Conservation (phyloP, 2,329 filamentous ascomycete species). For the Pseudogymnoascus sp. region DNA sequence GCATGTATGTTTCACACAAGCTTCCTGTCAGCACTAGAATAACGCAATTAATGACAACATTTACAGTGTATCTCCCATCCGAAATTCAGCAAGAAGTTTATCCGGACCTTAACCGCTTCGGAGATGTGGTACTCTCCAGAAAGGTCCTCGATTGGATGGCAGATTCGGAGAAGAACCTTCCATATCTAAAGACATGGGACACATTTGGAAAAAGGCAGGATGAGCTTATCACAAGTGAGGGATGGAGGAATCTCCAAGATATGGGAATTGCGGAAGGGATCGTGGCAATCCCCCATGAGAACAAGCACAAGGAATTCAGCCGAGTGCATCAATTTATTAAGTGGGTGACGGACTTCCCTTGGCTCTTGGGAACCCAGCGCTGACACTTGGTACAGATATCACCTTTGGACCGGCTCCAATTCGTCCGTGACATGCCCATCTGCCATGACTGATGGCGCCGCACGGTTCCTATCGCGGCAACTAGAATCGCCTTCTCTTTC, state of each 20-base stretch:
- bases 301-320: conserved; percentile 39
- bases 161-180: conserved; percentile 55
- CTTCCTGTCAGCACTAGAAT: conserved; percentile 11
- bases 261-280: conserved; percentile 49
- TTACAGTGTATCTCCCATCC: conserved; percentile 25
- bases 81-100: conserved; percentile 17
- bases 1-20: conserved; percentile 33
- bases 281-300: conserved; percentile 17
- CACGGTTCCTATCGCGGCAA: conserved; percentile 40
- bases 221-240: conserved; percentile 54
- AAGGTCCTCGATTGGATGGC: conserved; percentile 49
- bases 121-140: conserved; percentile 44
- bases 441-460: conserved; percentile 59
- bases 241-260: conserved; percentile 55
- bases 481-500: conserved; percentile 27
- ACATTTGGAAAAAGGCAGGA: conserved; percentile 53
- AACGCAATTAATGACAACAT: conserved; percentile 15
- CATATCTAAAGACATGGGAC: conserved; percentile 39
- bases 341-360: conserved; percentile 19
- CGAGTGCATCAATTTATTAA: conserved; percentile 53
- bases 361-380: conserved; percentile 13
- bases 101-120: conserved; percentile 30
- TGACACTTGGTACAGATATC: conserved; percentile 11
- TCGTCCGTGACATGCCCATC: conserved; percentile 43
- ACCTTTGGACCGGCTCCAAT: neutral